Base-by-base conservation (phyloP, 441 rosid genomes). In the Macaranga tanarius region DNA sequence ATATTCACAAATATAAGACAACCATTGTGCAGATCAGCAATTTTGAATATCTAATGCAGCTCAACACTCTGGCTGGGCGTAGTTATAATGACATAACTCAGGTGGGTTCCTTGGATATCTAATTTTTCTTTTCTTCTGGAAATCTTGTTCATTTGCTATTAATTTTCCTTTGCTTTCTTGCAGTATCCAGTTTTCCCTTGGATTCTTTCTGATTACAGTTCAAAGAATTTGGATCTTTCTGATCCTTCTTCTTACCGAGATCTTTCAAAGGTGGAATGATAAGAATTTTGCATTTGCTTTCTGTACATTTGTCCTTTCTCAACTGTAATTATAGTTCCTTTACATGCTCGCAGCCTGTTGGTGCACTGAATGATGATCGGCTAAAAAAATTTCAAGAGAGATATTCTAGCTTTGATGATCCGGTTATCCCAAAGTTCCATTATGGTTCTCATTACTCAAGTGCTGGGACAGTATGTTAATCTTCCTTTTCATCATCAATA, bases 171-270 rank as follows among this genome's bases (percentile, higher is more conserved):
- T 52, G 26, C 60, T 81, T 76, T 62, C 70, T 67, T 86, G 86
- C 93, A 96, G 99, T 96, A 96, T 86, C 99, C 99, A 76, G 99
- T 96, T 79, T 96, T 96, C 79, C 99, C 99, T 23, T 96, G 99
- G 99, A 84, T 96, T 80, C 93, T 94, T 63, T 87, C 98, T 76
- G 92, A 96, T 82, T 89, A 92, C 84, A 82, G 72, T 77, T 94
- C 99, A 48, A 83, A 88, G 83, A 84, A 40, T 80, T 77, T 96
- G 82, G 93, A 96, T 82, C 92, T 96, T 84, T 78, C 92, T 62
- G 86, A 90, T 81, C 91, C 99, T 71, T 87, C 94, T 75, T 86
- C 92, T 79, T 96, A 84, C 78, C 87, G 99, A 75, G 99, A 96
- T 87, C 98, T 96, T 74, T 94, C 98, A 73, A 96, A 94, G 99